Percentiles rank a stretch among this genome's conserved stretches.
Conservation (phyloP, 2,329 filamentous ascomycete genomes). For the Hypocrella siamensis region DNA sequence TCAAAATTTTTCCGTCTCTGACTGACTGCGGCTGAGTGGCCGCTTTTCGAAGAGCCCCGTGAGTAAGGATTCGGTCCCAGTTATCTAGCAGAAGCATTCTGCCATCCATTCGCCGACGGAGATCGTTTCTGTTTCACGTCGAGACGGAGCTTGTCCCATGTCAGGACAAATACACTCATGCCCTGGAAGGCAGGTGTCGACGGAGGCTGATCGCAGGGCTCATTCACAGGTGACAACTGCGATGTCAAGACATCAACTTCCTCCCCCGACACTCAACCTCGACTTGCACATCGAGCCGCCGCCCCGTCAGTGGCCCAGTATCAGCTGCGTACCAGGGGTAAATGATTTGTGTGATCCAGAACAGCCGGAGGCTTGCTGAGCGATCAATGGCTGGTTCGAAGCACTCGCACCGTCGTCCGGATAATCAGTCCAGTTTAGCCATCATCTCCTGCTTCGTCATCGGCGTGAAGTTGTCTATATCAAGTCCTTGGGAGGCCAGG, state of each 20-base stretch:
- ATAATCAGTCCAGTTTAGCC: conserved; percentile 78
- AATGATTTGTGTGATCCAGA: conserved; percentile 13
- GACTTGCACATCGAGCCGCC: conserved; percentile 9
- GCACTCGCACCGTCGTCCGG: conserved; percentile 9
- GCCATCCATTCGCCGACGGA: conserved; percentile 1
- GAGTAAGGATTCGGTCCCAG: conserved; percentile 4
- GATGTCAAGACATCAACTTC: conserved; percentile 9
- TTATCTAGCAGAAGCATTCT: conserved; percentile 4
- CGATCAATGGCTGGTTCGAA: conserved; percentile 17
- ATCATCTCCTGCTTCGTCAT: conserved; percentile 94
- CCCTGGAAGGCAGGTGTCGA: conserved; percentile 10
- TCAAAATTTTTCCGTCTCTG: conserved; percentile 15
- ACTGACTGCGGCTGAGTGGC: too few relatives aligned
- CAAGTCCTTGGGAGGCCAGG: conserved; percentile 63
- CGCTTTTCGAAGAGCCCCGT: conserved; percentile 13
- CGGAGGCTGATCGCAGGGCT: conserved; percentile 1
- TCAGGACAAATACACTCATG: conserved; percentile 10
- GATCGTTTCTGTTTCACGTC: conserved; percentile 2
- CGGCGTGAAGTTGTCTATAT: conserved; percentile 87
- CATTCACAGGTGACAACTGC: background rate
- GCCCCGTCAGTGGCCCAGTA: conserved; percentile 8
- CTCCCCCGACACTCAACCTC: conserved; percentile 12
- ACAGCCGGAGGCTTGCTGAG: conserved; percentile 13
- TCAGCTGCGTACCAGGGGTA: conserved; percentile 15
- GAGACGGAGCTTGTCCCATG: conserved; percentile 1